These are phyloP conservation scores for Diaporthe sp. DNA, from an alignment of 2,329 filamentous ascomycete genomes.

Conservation along the genomic window DNA sequence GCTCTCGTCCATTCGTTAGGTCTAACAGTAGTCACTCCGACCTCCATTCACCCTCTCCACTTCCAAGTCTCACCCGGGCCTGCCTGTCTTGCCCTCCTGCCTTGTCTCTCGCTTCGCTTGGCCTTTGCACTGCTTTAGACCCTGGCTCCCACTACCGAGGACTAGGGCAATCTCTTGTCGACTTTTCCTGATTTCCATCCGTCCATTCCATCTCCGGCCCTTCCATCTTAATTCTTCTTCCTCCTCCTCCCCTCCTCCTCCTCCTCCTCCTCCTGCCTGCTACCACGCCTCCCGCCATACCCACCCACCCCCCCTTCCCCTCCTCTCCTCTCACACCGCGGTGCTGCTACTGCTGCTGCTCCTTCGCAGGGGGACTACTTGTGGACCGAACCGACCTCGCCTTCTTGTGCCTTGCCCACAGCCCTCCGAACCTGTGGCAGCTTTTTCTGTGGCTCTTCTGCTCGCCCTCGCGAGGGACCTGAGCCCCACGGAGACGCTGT, in stretches of 20 bases:
- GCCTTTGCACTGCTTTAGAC: constrained; percentile 10
- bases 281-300: constrained; percentile 8
- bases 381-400: neutral
- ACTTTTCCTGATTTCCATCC: constrained; percentile 25
- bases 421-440: neutral
- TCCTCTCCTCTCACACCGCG: constrained; percentile 1
- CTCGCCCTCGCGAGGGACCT: neutral
- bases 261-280: neutral
- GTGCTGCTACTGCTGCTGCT: neutral
- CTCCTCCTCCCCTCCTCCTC: neutral
- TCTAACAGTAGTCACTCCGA: neutral
- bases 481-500: neutral
- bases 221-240: constrained; percentile 17
- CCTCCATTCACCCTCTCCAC: constrained; percentile 19
- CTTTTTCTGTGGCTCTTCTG: neutral
- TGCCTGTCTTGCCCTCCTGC: constrained; percentile 20
- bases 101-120: constrained; percentile 26
- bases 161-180: constrained; percentile 22
- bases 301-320: neutral
- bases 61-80: constrained; percentile 20
- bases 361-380: neutral
- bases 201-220: constrained; percentile 25
- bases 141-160: constrained; percentile 23
- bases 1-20: neutral
- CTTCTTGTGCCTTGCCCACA: neutral